Percentiles rank a stretch among this genome's conserved stretches.
These are phyloP conservation scores for Jamesozyma piceae DNA, from an alignment of 805 yeast species.

Conservation along the genomic window DNA sequence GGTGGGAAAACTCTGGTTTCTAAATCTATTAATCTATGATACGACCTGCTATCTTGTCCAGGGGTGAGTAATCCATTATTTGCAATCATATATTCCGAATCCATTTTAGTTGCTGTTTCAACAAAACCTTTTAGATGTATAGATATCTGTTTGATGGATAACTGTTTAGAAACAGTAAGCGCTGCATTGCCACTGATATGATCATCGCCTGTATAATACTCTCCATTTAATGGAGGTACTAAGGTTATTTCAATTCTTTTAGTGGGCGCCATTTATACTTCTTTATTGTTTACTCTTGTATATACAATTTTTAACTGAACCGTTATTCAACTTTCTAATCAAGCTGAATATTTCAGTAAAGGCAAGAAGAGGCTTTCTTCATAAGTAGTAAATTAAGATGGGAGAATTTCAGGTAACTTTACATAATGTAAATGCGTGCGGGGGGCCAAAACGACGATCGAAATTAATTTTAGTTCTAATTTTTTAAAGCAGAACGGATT, in stretches of 20 bases:
- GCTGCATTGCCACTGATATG: constrained; percentile 22
- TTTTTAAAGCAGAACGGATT: too few relatives aligned
- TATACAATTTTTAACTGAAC: too few relatives aligned
- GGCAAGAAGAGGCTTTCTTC: too few relatives aligned
- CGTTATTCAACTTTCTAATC: too few relatives aligned
- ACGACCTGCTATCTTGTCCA: constrained; percentile 20
- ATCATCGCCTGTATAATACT: constrained; percentile 24
- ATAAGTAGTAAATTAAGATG: too few relatives aligned
- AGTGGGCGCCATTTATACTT: constrained; percentile 16
- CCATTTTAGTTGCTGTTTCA: constrained; percentile 22
- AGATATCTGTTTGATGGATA: constrained; percentile 31
- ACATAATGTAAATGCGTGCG: too few relatives aligned
- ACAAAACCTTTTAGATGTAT: constrained; percentile 42
- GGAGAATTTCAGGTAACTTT: too few relatives aligned
- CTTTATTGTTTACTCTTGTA: background rate
- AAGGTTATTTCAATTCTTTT: constrained; percentile 12
- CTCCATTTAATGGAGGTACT: constrained; percentile 24
- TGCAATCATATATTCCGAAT: constrained; percentile 14
- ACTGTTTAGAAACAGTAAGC: constrained; percentile 17
- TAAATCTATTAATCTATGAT: constrained; percentile 17
- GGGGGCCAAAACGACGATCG: too few relatives aligned
- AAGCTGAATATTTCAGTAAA: too few relatives aligned
- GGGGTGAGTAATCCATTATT: constrained; percentile 23
- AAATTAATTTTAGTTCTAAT: too few relatives aligned
- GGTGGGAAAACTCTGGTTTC: constrained; percentile 26